Base-by-base conservation (phyloP, 495 filamentous ascomycete species). In the Chaetomium cochliodes region DNA sequence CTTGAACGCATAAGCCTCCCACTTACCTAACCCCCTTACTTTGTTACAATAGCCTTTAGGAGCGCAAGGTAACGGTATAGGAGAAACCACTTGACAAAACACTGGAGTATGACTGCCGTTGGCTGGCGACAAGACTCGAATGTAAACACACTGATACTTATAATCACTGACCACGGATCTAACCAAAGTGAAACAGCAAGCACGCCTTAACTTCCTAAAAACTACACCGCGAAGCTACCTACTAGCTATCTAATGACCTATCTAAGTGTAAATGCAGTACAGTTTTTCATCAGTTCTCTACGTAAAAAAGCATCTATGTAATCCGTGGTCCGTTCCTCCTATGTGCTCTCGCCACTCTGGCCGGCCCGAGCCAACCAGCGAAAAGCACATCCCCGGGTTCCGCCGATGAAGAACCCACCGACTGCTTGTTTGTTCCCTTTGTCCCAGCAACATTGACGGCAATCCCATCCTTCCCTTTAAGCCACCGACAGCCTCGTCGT, bases 241-340 rank as follows among this genome's bases (percentile, higher is more conserved):
- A 63, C 60, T 30, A 47, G 60, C 60, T 63, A 63, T 63, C 60
- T 63, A 63, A 56, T 63, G 51, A 37, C 51, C 60, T 63, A 63
- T 49, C 51, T 63, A 63, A 63, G 25, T 63, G 60, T 28, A 55
- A 55, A 63, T 63, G 60, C 51, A 63, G 26, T 28, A 50, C 47
- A 62, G 30, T 42, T 20, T 47, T n/a, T 33, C 51, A 9, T 41
- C 23, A 46, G 39, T 25, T 54, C 46, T 62, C 60, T 44, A 62
- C 49, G 2, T 23, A 51, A 50, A 30, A 30, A 47, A 50, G 16
- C 46, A 50, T 33, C 39, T 20, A 62, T 54, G 37, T 54, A 62
- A n/a, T 7, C 33, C 50, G 30, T 11, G 42, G 11, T 23, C 9
- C 60, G 22, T 46, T 23, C 50, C 49, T 47, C 23, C 25, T 56